Conservation (phyloP, 2,329 filamentous ascomycete genomes). For the Beauveria scarabaeidicola region DNA sequence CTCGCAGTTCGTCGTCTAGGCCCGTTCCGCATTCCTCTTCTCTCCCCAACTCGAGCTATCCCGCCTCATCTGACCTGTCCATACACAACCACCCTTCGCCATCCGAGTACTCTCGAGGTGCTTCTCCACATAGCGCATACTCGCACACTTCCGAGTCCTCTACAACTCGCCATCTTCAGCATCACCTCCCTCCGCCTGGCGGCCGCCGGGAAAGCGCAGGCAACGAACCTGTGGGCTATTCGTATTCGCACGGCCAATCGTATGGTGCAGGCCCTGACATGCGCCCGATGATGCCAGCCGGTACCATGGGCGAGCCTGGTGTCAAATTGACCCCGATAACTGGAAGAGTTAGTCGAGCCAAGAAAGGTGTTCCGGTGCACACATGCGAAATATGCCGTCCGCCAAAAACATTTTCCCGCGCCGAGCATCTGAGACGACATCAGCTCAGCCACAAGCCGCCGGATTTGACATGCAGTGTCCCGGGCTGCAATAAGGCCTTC, state of each 20-base stretch:
- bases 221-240: conserved; percentile 3
- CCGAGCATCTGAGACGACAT: conserved; percentile 55
- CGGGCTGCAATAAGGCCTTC: conserved; percentile 49
- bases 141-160: conserved; percentile 8
- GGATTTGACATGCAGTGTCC: conserved; percentile 40
- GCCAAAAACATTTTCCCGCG: conserved; percentile 52
- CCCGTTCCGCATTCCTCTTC: conserved; percentile 1
- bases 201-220: background rate
- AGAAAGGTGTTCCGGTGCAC: conserved; percentile 52
- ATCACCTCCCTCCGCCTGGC: background rate
- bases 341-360: conserved; percentile 47
- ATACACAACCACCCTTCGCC: conserved; percentile 21
- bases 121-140: conserved; percentile 21
- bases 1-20: background rate
- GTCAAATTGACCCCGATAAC: conserved; percentile 50
- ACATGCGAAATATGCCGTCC: conserved; percentile 43
- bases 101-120: conserved; percentile 27
- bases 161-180: conserved; percentile 5
- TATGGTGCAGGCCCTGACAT: conserved; percentile 16
- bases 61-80: conserved; percentile 26
- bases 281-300: conserved; percentile 32
- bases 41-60: conserved; percentile 26
- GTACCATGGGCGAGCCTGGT: conserved; percentile 27
- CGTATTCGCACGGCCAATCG: conserved; percentile 4
- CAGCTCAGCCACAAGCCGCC: conserved; percentile 51